Evolutionary conservation across 2,329 filamentous ascomycete species (phyloP).

Genomic region (Arachnopeziza araneosa): DNA sequence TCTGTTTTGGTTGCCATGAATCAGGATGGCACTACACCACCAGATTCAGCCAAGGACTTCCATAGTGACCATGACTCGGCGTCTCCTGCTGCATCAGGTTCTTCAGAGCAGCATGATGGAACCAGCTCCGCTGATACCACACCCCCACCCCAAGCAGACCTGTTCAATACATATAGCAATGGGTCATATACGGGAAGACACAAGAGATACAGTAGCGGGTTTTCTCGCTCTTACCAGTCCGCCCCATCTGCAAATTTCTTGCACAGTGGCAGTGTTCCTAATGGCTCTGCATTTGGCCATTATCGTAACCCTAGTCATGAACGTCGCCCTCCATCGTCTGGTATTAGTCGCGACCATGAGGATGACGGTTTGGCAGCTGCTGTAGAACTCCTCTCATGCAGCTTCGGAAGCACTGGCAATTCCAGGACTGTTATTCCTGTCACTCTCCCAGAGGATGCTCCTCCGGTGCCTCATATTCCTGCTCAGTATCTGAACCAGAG

Average conservation of each 20-base stretch:
- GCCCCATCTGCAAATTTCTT: slow-evolving; percentile 48
- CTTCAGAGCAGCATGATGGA: slow-evolving; percentile 70
- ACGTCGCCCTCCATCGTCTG: slow-evolving; percentile 72
- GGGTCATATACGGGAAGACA: slow-evolving; percentile 34
- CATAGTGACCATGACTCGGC: slow-evolving; percentile 76
- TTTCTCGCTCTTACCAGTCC: slow-evolving; percentile 80
- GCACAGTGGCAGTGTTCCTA: slow-evolving; percentile 46
- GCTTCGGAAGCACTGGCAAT: slow-evolving; percentile 62
- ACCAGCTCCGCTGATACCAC: slow-evolving; percentile 89
- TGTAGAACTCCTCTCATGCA: slow-evolving; percentile 84
- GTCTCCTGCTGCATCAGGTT: slow-evolving; percentile 75
- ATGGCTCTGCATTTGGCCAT: slow-evolving; percentile 38
- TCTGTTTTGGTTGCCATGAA: slow-evolving; percentile 96
- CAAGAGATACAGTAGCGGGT: slow-evolving; percentile 56
- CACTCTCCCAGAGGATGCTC: slow-evolving; percentile 67
- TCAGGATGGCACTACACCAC: slow-evolving; percentile 53
- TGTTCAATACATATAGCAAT: slow-evolving; percentile 44
- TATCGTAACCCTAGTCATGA: slow-evolving; percentile 70
- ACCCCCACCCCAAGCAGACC: slow-evolving; percentile 67
- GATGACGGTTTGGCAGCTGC: slow-evolving; percentile 84
- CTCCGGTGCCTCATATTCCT: slow-evolving; percentile 82
- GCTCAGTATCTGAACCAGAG: slow-evolving; percentile 66
- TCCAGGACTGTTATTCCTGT: slow-evolving; percentile 54
- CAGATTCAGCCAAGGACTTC: slow-evolving; percentile 60
- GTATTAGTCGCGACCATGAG: slow-evolving; percentile 70